Conservation (phyloP, 345 rosid species). For the Dimocarpus longan region DNA sequence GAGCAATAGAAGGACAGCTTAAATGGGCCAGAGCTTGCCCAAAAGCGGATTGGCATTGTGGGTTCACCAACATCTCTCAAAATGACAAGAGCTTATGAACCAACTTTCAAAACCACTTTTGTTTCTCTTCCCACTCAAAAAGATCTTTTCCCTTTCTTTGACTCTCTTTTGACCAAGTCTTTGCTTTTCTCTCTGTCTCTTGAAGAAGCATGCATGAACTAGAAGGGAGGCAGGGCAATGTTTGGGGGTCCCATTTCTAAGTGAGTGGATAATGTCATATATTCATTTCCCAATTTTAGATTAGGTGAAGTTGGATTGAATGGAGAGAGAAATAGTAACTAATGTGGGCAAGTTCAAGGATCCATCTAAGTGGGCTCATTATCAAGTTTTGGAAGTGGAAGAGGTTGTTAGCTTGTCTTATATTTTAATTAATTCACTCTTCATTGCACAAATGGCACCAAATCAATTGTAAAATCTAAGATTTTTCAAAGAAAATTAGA, state of each 20-base stretch:
- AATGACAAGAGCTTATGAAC: conserved; percentile 25
- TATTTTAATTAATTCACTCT: conserved; percentile 7
- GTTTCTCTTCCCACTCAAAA: conserved; percentile 25
- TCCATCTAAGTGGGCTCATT: conserved; percentile 44
- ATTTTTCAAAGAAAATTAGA: too few relatives aligned
- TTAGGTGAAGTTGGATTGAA: conserved; percentile 31
- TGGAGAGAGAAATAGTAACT: conserved; percentile 25
- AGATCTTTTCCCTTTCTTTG: conserved; percentile 31
- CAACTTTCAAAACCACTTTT: conserved; percentile 28
- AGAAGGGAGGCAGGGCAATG: conserved; percentile 15
- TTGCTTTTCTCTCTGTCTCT: conserved; percentile 29
- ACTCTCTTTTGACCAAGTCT: conserved; percentile 45
- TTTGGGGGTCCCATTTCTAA: conserved; percentile 33
- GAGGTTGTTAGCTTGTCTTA: conserved; percentile 24
- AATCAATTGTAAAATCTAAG: conserved; percentile 2
- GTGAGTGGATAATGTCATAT: conserved; percentile 35
- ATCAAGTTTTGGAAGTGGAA: conserved; percentile 36
- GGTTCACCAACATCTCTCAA: conserved; percentile 43
- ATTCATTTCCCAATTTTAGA: conserved; percentile 30
- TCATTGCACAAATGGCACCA: neutral
- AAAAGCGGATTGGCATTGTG: conserved; percentile 50
- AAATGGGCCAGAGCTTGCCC: conserved; percentile 62
- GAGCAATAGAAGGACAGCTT: conserved; percentile 51
- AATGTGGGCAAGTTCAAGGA: conserved; percentile 78
- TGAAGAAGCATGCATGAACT: conserved; percentile 54